A percentile compares a stretch with the other conserved stretches of the same genome.
Conservation (phyloP, 768 basidiomycete species). For the Rhizopogon salebrosus region DNA sequence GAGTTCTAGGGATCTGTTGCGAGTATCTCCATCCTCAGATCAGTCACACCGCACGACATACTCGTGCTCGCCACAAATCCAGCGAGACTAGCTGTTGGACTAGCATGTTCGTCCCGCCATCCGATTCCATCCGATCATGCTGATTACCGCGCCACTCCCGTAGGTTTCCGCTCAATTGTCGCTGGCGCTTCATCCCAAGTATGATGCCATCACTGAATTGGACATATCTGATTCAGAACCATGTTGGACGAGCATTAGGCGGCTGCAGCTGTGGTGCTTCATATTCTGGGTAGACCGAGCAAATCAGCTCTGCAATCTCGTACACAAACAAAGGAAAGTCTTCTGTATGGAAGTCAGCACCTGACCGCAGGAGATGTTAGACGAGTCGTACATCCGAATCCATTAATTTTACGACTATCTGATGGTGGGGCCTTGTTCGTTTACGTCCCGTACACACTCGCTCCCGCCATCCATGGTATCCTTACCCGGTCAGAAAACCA, state of each 20-base stretch:
- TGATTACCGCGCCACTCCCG: background rate
- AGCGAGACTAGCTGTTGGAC: conserved; percentile 12
- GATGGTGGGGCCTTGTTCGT: conserved; percentile 23
- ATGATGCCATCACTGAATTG: background rate
- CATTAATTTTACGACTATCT: conserved; percentile 15
- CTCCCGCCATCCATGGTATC: conserved; percentile 25
- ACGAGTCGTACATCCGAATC: conserved; percentile 13
- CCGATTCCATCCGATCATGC: background rate
- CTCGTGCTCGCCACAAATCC: conserved; percentile 28
- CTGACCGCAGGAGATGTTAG: background rate
- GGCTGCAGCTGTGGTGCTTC: background rate
- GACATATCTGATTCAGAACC: background rate
- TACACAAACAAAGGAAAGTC: background rate
- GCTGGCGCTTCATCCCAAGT: conserved; percentile 1
- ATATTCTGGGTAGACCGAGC: background rate
- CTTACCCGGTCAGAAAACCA: conserved; percentile 9
- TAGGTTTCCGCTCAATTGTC: background rate
- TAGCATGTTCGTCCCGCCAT: background rate
- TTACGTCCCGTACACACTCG: conserved; percentile 26
- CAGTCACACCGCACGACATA: conserved; percentile 32
- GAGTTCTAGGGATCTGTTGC: background rate
- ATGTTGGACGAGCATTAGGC: background rate
- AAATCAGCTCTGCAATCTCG: background rate
- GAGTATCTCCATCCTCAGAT: conserved; percentile 24
- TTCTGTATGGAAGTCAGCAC: background rate